Percentiles rank a stretch among this genome's conserved stretches.
Conservation (phyloP, 495 filamentous ascomycete genomes). For the Penicillium nucicola region DNA sequence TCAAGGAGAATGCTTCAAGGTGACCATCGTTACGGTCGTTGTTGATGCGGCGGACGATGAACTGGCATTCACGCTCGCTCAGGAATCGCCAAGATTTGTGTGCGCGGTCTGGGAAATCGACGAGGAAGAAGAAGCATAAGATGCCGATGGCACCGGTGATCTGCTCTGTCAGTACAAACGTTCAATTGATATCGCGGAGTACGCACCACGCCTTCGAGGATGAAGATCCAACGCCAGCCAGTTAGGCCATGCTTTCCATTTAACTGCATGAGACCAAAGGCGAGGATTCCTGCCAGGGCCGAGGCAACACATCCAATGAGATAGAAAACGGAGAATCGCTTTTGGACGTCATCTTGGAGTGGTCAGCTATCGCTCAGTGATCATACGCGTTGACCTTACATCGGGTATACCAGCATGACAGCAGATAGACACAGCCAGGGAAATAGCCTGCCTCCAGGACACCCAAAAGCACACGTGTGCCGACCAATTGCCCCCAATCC, state of each 20-base stretch:
- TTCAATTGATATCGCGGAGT: not conserved
- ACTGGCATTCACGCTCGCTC: constrained; percentile 45
- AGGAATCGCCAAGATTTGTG: constrained; percentile 54
- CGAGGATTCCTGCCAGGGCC: constrained; percentile 60
- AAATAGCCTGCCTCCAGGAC: constrained; percentile 64
- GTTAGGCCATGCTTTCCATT: constrained; percentile 40
- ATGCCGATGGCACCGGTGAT: constrained; percentile 43
- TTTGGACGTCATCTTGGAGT: constrained; percentile 54
- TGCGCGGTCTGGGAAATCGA: constrained; percentile 56
- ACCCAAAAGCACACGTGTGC: constrained; percentile 56
- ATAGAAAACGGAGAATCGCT: constrained; percentile 63
- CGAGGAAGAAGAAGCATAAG: constrained; percentile 49
- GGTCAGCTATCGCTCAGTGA: not conserved
- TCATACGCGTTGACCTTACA: constrained; percentile 27
- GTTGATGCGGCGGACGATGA: constrained; percentile 56
- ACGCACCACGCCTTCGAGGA: constrained; percentile 54
- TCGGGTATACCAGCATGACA: constrained; percentile 63
- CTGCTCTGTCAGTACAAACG: constrained; percentile 11
- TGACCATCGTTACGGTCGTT: constrained; percentile 56
- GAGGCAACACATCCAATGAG: constrained; percentile 60
- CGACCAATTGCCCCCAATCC: constrained; percentile 49
- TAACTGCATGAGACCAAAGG: constrained; percentile 63
- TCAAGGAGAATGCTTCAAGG: constrained; percentile 46
- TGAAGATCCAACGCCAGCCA: constrained; percentile 67
- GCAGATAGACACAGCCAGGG: constrained; percentile 59